Base-by-base conservation (phyloP, 768 basidiomycete species). In the Macrolepiota dolichaula region DNA sequence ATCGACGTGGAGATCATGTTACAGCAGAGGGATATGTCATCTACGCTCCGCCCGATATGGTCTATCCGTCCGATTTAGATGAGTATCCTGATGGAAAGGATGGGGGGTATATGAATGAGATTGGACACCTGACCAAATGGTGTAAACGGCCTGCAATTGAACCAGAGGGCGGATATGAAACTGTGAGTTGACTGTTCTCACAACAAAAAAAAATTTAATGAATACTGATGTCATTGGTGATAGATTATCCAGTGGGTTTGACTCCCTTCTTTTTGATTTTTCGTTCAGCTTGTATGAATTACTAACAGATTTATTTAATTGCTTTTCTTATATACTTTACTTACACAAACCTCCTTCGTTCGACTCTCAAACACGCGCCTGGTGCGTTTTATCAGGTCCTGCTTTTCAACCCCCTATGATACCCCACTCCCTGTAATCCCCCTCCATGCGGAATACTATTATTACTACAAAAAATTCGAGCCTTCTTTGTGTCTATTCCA, bases 1-100 rank as follows among this genome's bases (percentile, higher is more conserved):
- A 92, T 64, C 68, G 80, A n/a, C 83, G 89, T 1, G 90, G 90
- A 0, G 90, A 92, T 68, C 83, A 89, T 65, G 78, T 88, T 53
- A 87, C 85, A 22, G 55, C 70, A 22, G 72, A 76, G 19, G 78
- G 79, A 51, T 86, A 74, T 65, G 76, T 90, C 63, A 88, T 92
- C 32, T 90, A 86, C 59, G 88, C 87, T 7, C 90, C 90, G 1
- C 71, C 69, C 0, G 71, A 77, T 7, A 70, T 72, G 50, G 78
- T 80, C n/a, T 85, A 85, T 65, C 90, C 90, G 1, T 63, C 68
- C 0, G 90, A 92, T 9, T 76, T 92, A 25, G 72, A 74, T 44
- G 72, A 78, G 1, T 90, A 91, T 64, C 90, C 72, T 0, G 79
- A 81, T 38, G 49, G 49, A 10, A 56, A 56, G 22, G 59, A 63